Evolutionary conservation across 176 grass and related monocot species (phyloP), one percentile per base, ranked within the genome.

Genomic region (Triticum turgidum): DNA sequence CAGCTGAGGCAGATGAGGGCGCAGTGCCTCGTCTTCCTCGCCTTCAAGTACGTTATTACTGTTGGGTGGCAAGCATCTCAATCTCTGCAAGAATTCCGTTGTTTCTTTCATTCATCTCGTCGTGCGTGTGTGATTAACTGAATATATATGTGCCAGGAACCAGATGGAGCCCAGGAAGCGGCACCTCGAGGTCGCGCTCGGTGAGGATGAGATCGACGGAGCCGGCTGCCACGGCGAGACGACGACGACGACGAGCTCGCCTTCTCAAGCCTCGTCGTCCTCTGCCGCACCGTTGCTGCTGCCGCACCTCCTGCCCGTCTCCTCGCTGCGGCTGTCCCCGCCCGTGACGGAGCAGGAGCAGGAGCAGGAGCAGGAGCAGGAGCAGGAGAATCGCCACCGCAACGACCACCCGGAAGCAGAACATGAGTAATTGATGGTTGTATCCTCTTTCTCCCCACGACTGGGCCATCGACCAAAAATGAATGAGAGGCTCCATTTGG

Each of bases 1-100:
- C 93, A 95, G 80, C 65, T 91, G 61, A 95, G 88, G 84, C 95
- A 95, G 84, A 44, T 95, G 62, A 91, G 93, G 83, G 95, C 95
- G 21, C 95, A 98, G 79, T 98, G 91, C 85, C 32, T 95, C 44
- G 85, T 93, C 44, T 93, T 95, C 83, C 85, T 98, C 70, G 83
- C 89, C 10, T 87, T 98, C 41, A 95, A 87, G 95, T 89, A 54
- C 1, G 52, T 56, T 56, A 17, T 5, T 51, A 30, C 29, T 30
- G 51, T 6, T 2, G 15, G 4, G 14, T 54, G 6, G 14, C 44
- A 47, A 47, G 44, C 49, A 52, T 52, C 49, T 52, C 14, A 52
- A 6, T 52, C 49, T 52, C 49, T 52, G 49, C 14, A 17, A 52
- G 49, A 5, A 64, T 1, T 56, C 47, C 0, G 1, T 18, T 34